phyloP scores from a whole-genome alignment of 78 protist species.

The Corallochytrium limacisporum region DNA sequence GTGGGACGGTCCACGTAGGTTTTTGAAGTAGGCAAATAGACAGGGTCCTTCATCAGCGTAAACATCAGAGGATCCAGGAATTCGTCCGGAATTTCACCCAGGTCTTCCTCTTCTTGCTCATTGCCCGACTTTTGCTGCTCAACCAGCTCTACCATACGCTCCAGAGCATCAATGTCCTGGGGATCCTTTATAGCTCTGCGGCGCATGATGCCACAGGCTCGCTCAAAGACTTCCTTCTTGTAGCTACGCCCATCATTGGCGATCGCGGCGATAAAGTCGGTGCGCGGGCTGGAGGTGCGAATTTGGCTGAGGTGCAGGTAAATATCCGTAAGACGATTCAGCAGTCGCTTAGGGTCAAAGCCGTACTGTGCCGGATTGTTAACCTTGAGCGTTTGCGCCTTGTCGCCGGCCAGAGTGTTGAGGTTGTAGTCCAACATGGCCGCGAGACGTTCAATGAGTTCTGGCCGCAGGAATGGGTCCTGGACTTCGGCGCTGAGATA shows the following conservation, averaged over 20 bases:
- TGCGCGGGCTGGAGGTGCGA: neutral
- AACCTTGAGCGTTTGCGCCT: slow-evolving; percentile 27
- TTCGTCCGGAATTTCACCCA: slow-evolving; percentile 26
- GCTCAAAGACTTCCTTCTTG: neutral
- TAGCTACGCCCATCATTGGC: slow-evolving; percentile 21
- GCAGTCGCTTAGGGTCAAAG: slow-evolving; percentile 7
- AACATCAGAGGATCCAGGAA: slow-evolving; percentile 20
- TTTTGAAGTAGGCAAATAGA: slow-evolving; percentile 1
- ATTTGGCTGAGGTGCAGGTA: neutral
- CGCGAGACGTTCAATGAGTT: slow-evolving; percentile 21
- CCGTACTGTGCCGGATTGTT: neutral
- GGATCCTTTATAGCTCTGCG: neutral
- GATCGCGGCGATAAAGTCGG: neutral
- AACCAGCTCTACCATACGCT: neutral
- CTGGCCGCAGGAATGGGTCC: no score
- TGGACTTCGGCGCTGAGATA: no score
- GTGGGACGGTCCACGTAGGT: slow-evolving; percentile 7
- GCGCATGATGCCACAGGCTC: neutral
- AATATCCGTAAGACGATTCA: slow-evolving; percentile 7
- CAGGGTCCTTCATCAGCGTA: slow-evolving; percentile 21
- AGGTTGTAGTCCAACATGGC: slow-evolving; percentile 25
- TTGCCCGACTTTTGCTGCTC: neutral
- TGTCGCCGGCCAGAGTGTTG: slow-evolving; percentile 18
- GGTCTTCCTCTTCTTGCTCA: neutral
- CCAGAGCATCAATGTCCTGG: neutral